Conservation (phyloP, 176 grass and related monocot species). For the Otatea glauca region DNA sequence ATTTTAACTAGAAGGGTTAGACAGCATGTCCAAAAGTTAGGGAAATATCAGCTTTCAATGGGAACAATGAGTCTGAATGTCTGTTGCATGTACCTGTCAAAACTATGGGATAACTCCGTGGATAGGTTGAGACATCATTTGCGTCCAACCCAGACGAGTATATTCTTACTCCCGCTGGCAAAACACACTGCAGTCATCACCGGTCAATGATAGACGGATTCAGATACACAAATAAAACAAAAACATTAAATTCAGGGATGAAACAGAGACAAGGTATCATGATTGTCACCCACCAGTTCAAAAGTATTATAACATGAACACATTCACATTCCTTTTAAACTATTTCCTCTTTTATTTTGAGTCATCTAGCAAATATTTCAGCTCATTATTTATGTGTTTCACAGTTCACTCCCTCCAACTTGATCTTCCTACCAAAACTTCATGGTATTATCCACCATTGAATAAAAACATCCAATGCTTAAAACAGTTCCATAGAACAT, state of each 20-base stretch:
- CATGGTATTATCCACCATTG: neutral
- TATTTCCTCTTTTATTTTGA: constrained; percentile 1
- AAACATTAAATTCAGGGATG: neutral
- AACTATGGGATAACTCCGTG: constrained; percentile 96
- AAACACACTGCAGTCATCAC: constrained; percentile 84
- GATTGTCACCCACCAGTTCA: neutral
- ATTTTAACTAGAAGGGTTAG: constrained; percentile 21
- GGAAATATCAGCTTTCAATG: constrained; percentile 29
- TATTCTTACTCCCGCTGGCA: constrained; percentile 97
- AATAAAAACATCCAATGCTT: neutral
- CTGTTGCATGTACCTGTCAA: constrained; percentile 73
- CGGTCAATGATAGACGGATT: constrained; percentile 34
- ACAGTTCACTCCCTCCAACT: neutral
- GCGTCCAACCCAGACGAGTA: constrained; percentile 79
- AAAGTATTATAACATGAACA: constrained; percentile 24
- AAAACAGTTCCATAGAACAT: neutral
- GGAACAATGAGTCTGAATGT: constrained; percentile 8
- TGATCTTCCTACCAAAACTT: neutral
- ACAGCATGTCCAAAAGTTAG: constrained; percentile 16
- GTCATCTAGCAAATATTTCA: constrained; percentile 2
- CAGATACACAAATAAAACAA: constrained; percentile 32
- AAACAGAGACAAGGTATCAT: constrained; percentile 34
- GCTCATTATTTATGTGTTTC: neutral
- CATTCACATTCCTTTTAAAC: neutral
- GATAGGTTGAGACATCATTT: constrained; percentile 74